Conservation (phyloP, 805 yeast species). For the Candida railenensis region DNA sequence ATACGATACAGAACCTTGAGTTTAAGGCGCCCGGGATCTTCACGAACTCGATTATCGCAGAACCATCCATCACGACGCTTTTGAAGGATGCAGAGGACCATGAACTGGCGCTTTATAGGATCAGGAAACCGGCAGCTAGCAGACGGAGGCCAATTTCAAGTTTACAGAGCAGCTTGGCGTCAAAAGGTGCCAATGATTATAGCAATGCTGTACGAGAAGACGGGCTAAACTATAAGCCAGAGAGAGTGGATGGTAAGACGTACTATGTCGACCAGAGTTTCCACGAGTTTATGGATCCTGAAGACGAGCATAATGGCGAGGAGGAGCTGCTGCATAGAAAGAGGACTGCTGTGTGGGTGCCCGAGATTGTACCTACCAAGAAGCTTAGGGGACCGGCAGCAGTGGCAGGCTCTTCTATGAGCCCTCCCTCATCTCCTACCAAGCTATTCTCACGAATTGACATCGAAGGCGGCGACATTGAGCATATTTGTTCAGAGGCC, state of each 20-base stretch:
- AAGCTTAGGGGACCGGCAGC: too few species aligned
- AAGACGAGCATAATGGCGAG: conserved; percentile 15
- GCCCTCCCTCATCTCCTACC: conserved; percentile 9
- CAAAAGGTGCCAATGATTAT: not conserved
- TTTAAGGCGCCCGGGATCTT: conserved; percentile 62
- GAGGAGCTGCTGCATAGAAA: conserved; percentile 3
- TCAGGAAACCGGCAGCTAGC: conserved; percentile 21
- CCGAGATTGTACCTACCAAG: conserved; percentile 13
- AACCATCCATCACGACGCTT: conserved; percentile 54
- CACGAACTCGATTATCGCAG: conserved; percentile 57
- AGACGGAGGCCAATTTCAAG: not conserved
- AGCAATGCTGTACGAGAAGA: not conserved
- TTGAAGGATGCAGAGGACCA: conserved; percentile 57
- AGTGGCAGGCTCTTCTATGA: not conserved
- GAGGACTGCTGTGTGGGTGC: conserved; percentile 28
- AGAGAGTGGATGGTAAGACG: conserved; percentile 50
- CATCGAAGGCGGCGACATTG: conserved; percentile 24
- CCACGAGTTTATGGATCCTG: conserved; percentile 24
- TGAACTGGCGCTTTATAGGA: conserved; percentile 51
- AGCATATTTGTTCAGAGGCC: conserved; percentile 43
- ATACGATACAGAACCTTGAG: conserved; percentile 41
- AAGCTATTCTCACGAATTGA: not conserved
- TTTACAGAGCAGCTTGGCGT: not conserved
- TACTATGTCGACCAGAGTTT: conserved; percentile 31
- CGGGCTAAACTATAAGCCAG: conserved; percentile 30